Base-by-base conservation (phyloP, 352 stramenopile species). In the Phytopythium kandeliae region DNA sequence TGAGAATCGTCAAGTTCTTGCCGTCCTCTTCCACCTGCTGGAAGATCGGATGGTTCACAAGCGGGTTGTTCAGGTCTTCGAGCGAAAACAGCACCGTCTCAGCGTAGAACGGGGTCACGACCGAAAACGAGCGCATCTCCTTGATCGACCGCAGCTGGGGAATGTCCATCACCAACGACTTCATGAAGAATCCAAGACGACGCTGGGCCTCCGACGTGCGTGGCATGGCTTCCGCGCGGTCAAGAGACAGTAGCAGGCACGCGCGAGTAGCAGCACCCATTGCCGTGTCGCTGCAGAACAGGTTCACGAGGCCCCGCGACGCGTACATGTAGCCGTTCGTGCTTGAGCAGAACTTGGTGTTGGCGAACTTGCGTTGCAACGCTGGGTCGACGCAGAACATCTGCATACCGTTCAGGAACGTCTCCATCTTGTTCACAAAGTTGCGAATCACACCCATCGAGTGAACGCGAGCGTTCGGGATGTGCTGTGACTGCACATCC, bases 371-470 rank as follows among this genome's bases (percentile, higher is more conserved):
- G 55, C 66, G 66, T 55, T 79, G 71, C 40, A 88, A 34, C 24
- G 60, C 67, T 15, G 72, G 77, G 48, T 88, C 80, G 26, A 75
- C 54, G 46, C 77, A 90, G 55, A 94, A 94, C 21, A 57, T 57
- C 46, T 86, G 78, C 3, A 94, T 58, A 4, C 58, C 61, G 35
- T 71, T 85, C 21, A 94, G 48, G 48, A 94, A 84, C 1, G 61
- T 60, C 34, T 93, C 83, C 80, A 89, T 93, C 68, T 93, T 92
- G 37, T 55, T 71, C n/a, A 93, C 83, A 73, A 93, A 93, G 72
- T 92, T 93, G 48, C 83, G 83, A 26, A 89, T 88, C 34, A 92
- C 75, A 48, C 83, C 83, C 54, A 93, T 81, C 21, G 81, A 83
- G 57, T 93, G 83, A 15, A 92, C 75, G 35, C 64, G 69, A 1